Conservation (phyloP, 129 eudicot species). For the Flaveria trinervia region DNA sequence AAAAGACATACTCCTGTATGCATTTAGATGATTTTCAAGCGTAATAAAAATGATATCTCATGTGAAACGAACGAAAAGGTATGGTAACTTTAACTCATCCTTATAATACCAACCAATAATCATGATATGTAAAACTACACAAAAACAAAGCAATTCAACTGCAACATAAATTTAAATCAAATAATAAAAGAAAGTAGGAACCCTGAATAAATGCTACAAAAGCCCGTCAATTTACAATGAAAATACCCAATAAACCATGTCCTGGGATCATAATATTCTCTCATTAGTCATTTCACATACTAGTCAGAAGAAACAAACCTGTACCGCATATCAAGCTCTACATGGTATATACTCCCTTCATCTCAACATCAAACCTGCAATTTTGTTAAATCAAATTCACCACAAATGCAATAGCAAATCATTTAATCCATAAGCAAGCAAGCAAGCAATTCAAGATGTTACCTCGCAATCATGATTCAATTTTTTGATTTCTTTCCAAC, state of each 20-base stretch:
- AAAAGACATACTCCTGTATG: no score
- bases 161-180: background rate
- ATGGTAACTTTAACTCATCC: no score
- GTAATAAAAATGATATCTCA: no score
- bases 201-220: background rate
- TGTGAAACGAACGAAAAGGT: no score
- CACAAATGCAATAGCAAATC: constrained; percentile 2
- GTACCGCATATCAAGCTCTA: constrained; percentile 28
- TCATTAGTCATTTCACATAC: constrained; percentile 6
- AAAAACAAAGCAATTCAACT: constrained; percentile 6
- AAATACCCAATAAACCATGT: constrained; percentile 1
- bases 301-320: constrained; percentile 25
- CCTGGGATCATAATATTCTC: constrained; percentile 4
- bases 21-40: no score
- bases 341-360: constrained; percentile 13
- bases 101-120: background rate
- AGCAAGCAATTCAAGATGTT: background rate
- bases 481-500: constrained; percentile 67
- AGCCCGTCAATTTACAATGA: constrained; percentile 14
- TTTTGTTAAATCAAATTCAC: constrained; percentile 8
- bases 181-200: background rate
- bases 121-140: constrained; percentile 5
- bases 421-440: background rate
- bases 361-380: constrained; percentile 27
- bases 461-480: constrained; percentile 46